Base-by-base conservation (phyloP, 768 basidiomycete species). In the Russula sp. region DNA sequence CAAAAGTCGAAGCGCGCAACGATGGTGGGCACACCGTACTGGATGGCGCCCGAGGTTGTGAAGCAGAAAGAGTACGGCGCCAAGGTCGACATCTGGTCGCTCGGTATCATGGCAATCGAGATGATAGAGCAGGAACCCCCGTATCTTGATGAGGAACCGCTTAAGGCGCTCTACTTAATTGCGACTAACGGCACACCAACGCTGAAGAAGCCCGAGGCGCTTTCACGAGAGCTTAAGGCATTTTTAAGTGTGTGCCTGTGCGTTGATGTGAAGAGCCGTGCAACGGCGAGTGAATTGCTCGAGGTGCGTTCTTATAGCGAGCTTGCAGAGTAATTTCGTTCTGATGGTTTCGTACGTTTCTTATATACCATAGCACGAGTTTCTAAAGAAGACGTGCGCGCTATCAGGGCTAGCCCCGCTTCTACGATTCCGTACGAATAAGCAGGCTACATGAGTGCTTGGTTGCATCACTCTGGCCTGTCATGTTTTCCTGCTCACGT, bases 41-140 rank as follows among this genome's bases (percentile, higher is more conserved):
- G 94, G 94, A 97, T 97, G 94, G 94, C 94, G 3, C 94, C 94
- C n/a, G 94, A 97, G 74, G 93, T 97, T 57, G 94, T 97, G 70
- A 95, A 94, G 76, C 91, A 94, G 73, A 95, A 96, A 75, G 93
- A 94, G 74, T 97, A 97, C 71, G 94, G 94, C 51, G 91, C 93
- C 31, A 96, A 96, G 74, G 94, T 96, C 22, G 94, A 96, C 70
- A 93, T 97, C 55, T 97, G 94, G 94, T 94, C 91, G 13, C 82
- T 97, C 9, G 94, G 94, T 5, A 97, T 98, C 76, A 95, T 97
- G 94, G 94, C 94, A 5, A 98, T 98, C 64, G 93, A 98, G 80
- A 98, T 98, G 95, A 95, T 98, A 66, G 94, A 98, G 75, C 94
- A 93, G 70, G 94, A 97, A 75, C 94, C 94, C 2, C 94, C 94